Evolutionary conservation across 495 filamentous ascomycete species (phyloP).

Genomic region (Lasiosphaeris hirsuta): DNA sequence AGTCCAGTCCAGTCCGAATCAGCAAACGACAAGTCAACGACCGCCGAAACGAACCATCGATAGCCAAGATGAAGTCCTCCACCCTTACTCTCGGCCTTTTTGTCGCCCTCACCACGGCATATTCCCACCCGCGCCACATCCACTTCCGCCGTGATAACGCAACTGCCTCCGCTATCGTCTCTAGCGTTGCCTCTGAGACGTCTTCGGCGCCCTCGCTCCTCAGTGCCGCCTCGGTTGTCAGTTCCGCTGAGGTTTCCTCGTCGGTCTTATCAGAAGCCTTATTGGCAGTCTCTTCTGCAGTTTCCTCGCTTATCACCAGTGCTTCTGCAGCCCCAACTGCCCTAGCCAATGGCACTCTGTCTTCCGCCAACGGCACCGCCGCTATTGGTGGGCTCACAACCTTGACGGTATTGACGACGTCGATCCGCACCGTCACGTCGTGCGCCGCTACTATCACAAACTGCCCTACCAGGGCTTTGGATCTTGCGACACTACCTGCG

Average conservation of each 20-base stretch:
- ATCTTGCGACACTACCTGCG: slow-evolving; percentile 26
- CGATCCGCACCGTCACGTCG: slow-evolving; percentile 57
- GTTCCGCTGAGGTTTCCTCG: slow-evolving; percentile 29
- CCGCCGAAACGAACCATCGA: slow-evolving; percentile 8
- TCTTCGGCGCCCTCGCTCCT: background rate
- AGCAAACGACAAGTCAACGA: slow-evolving; percentile 2
- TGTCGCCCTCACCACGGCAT: slow-evolving; percentile 42
- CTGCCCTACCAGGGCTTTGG: slow-evolving; percentile 53
- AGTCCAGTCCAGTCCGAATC: background rate
- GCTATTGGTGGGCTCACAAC: slow-evolving; percentile 35
- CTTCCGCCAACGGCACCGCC: slow-evolving; percentile 1
- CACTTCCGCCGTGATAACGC: slow-evolving; percentile 37
- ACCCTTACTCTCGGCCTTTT: slow-evolving; percentile 43
- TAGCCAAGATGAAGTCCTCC: slow-evolving; percentile 46
- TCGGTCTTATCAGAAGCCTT: background rate
- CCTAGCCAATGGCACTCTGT: slow-evolving; percentile 7
- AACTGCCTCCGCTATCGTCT: slow-evolving; percentile 34
- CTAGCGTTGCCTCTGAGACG: slow-evolving; percentile 45
- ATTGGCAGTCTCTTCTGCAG: background rate
- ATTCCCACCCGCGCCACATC: slow-evolving; percentile 40
- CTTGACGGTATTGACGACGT: slow-evolving; percentile 52
- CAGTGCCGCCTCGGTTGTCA: slow-evolving; percentile 36
- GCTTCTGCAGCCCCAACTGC: slow-evolving; percentile 19
- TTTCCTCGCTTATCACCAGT: slow-evolving; percentile 16
- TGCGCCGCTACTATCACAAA: slow-evolving; percentile 61